Evolutionary conservation across 1,284 basidiomycete genomes (phyloP).

Genomic region (Peniophora sp.): DNA sequence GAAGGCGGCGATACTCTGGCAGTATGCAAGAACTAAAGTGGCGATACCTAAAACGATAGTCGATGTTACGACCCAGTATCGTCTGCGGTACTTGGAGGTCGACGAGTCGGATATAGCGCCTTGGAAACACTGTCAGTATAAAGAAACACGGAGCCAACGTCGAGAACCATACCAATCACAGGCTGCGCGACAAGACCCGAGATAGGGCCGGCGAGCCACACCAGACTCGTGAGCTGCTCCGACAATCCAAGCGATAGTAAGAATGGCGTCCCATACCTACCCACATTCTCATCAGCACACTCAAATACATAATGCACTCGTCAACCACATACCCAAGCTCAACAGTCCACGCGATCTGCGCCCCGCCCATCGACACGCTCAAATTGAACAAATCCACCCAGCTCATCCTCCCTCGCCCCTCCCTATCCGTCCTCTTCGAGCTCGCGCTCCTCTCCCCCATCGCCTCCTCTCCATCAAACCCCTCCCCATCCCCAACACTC

Average conservation of each 20-base stretch:
- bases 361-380: conserved; percentile 82
- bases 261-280: conserved; percentile 91
- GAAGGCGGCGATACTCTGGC: conserved; percentile 63
- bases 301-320: not conserved
- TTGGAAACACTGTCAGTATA: conserved; percentile 19
- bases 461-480: not conserved
- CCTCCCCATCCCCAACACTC: conserved; percentile 1
- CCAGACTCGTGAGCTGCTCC: conserved; percentile 86
- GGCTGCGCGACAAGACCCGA: conserved; percentile 93
- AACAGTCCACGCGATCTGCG: conserved; percentile 89
- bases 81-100: conserved; percentile 76
- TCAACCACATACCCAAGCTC: conserved; percentile 68
- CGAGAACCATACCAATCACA: conserved; percentile 66
- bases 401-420: conserved; percentile 32
- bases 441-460: not conserved
- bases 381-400: conserved; percentile 70
- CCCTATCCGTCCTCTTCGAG: not conserved
- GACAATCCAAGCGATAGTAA: conserved; percentile 83
- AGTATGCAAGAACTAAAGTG: conserved; percentile 80
- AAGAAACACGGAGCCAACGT: too few species aligned
- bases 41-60: conserved; percentile 68
- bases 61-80: conserved; percentile 85
- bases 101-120: conserved; percentile 93
- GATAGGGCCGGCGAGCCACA: conserved; percentile 96
- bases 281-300: not conserved